Conservation (phyloP, 2,329 filamentous ascomycete species). For the Alternaria sp. region DNA sequence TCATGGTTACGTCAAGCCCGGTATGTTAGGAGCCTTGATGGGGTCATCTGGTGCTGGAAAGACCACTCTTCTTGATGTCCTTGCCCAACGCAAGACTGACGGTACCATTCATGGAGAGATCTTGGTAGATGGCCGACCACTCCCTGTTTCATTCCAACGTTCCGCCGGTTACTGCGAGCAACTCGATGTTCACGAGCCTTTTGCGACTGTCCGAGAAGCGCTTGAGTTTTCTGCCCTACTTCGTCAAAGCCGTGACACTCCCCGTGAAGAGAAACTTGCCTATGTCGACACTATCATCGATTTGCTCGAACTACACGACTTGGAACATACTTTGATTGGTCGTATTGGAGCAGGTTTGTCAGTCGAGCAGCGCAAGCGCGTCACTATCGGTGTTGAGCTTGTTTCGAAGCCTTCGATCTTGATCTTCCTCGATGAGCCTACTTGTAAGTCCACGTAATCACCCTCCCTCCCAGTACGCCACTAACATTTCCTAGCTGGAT, state of each 20-base stretch:
- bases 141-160: conserved; percentile 40
- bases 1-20: conserved; percentile 63
- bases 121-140: conserved; percentile 40
- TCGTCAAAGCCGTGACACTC: conserved; percentile 33
- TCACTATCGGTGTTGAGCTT: conserved; percentile 68
- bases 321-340: conserved; percentile 40
- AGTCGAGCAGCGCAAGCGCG: conserved; percentile 67
- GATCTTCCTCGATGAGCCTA: conserved; percentile 79
- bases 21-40: conserved; percentile 56
- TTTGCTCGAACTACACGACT: conserved; percentile 36
- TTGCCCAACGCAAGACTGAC: conserved; percentile 41
- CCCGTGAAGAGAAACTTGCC: conserved; percentile 34
- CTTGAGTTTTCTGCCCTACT: conserved; percentile 44
- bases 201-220: conserved; percentile 40
- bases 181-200: conserved; percentile 42
- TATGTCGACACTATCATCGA: conserved; percentile 43
- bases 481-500: conserved; percentile 56
- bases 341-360: conserved; percentile 38
- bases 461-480: neutral
- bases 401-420: conserved; percentile 69
- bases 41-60: conserved; percentile 47
- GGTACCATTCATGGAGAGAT: conserved; percentile 41
- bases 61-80: conserved; percentile 45
- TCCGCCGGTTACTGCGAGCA: conserved; percentile 48
- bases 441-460: conserved; percentile 54